Evolutionary conservation across 179 eudicot species (phyloP).

Genomic region (Actinidia chinensis): DNA sequence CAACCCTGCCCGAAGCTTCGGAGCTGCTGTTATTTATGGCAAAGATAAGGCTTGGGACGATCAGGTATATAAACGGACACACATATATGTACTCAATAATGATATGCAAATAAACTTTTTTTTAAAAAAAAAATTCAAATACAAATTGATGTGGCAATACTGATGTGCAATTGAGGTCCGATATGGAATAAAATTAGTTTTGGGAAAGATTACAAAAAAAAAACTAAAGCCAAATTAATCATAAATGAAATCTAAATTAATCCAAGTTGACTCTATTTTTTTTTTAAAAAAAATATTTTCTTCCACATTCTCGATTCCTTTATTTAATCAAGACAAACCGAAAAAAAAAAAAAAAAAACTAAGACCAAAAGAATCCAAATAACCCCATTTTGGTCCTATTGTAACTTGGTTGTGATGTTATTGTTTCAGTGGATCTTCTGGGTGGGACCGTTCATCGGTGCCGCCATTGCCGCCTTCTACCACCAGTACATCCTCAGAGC

Average conservation of each 20-base stretch:
- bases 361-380: too few relatives aligned
- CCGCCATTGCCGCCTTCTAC: constrained; percentile 24
- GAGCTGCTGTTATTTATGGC: constrained; percentile 11
- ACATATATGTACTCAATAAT: background rate
- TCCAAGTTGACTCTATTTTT: background rate
- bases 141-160: background rate
- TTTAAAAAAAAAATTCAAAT: background rate
- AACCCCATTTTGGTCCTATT: too few relatives aligned
- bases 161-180: background rate
- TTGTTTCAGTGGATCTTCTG: constrained; percentile 22
- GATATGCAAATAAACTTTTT: too few relatives aligned
- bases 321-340: too few relatives aligned
- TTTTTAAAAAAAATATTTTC: background rate
- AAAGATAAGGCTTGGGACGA: constrained; percentile 17
- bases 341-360: too few relatives aligned
- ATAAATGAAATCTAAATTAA: too few relatives aligned
- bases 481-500: constrained; percentile 18
- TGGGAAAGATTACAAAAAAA: too few relatives aligned
- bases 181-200: background rate
- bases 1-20: constrained; percentile 16
- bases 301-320: too few relatives aligned
- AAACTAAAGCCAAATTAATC: too few relatives aligned
- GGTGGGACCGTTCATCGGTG: constrained; percentile 22
- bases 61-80: background rate
- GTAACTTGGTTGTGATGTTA: background rate